Evolutionary conservation across 192 early-diverging fungal species (phyloP).

Genomic region (Umbelopsis vinacea): DNA sequence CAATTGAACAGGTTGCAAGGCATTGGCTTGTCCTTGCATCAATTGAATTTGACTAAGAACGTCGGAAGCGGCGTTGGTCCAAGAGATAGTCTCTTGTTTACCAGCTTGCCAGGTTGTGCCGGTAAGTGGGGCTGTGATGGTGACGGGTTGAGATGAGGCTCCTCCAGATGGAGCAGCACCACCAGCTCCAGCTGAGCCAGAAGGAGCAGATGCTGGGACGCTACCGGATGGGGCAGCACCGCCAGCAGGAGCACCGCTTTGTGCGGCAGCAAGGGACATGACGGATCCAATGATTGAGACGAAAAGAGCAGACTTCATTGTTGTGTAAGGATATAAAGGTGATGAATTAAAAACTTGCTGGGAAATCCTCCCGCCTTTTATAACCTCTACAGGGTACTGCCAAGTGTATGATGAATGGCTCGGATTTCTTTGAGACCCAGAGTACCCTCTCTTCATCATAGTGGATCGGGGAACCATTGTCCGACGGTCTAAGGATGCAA

Average conservation of each 20-base stretch:
- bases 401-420: neutral
- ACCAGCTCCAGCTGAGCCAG: neutral
- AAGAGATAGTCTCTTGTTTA: conserved; percentile 16
- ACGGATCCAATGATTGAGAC: conserved; percentile 13
- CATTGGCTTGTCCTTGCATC: conserved; percentile 26
- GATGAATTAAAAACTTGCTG: neutral
- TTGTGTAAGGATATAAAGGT: neutral
- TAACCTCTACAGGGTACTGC: neutral
- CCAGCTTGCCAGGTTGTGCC: conserved; percentile 30
- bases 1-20: conserved; percentile 18
- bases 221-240: neutral
- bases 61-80: conserved; percentile 12
- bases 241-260: conserved; percentile 7
- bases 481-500: neutral
- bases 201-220: neutral
- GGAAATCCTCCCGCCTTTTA: neutral
- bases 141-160: conserved; percentile 11
- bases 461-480: conserved; percentile 16
- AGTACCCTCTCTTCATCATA: neutral
- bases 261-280: conserved; percentile 17
- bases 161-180: conserved; percentile 2
- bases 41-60: conserved; percentile 24
- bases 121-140: conserved; percentile 26
- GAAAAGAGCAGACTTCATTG: conserved; percentile 21
- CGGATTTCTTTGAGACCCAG: neutral